phyloP scores from a whole-genome alignment of 306 rosid genomes.

The Casuarina glauca region DNA sequence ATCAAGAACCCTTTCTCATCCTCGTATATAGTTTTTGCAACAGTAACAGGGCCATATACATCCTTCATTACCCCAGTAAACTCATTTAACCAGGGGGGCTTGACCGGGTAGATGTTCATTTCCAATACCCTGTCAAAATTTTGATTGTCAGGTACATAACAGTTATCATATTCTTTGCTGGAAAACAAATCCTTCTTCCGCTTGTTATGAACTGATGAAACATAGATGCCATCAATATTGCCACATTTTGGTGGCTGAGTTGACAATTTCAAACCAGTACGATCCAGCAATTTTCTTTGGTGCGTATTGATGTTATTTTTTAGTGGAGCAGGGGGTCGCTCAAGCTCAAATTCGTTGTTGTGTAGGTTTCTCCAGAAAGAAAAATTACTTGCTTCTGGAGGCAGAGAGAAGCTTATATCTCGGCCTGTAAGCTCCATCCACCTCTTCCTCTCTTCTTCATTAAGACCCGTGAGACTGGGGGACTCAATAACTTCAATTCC shows the following conservation, averaged over 20 bases:
- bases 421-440: slow-evolving; percentile 90
- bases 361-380: slow-evolving; percentile 88
- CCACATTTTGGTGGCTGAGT: slow-evolving; percentile 54
- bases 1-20: slow-evolving; percentile 80
- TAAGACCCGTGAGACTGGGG: slow-evolving; percentile 63
- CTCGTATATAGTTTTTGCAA: slow-evolving; percentile 87
- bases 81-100: slow-evolving; percentile 58
- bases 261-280: slow-evolving; percentile 70
- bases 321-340: slow-evolving; percentile 57
- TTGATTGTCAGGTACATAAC: slow-evolving; percentile 69
- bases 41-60: slow-evolving; percentile 81
- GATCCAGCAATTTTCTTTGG: slow-evolving; percentile 79
- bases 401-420: slow-evolving; percentile 73
- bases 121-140: slow-evolving; percentile 58
- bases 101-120: slow-evolving; percentile 50
- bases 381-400: slow-evolving; percentile 82
- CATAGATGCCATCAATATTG: slow-evolving; percentile 63
- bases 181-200: slow-evolving; percentile 73
- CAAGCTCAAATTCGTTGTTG: slow-evolving; percentile 81
- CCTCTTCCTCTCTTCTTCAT: slow-evolving; percentile 71
- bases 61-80: slow-evolving; percentile 91
- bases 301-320: slow-evolving; percentile 52
- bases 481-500: slow-evolving; percentile 72
- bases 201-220: slow-evolving; percentile 60
- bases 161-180: slow-evolving; percentile 61